A percentile compares a stretch with the other conserved stretches of the same genome.
Conservation (phyloP, 2,329 filamentous ascomycete species). For the Trichoderma lentiforme region DNA sequence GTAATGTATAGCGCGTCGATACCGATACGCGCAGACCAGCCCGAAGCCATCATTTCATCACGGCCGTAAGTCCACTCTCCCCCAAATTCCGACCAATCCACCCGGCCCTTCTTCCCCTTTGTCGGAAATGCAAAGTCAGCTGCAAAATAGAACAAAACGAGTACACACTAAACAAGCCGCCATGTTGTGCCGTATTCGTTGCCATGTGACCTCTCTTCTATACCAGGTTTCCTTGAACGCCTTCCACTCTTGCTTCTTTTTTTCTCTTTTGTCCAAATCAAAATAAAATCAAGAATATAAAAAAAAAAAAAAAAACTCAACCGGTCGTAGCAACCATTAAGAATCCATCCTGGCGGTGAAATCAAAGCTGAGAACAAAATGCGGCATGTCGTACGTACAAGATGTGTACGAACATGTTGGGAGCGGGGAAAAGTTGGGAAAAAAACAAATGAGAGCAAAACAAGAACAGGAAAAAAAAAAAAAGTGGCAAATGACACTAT, state of each 20-base stretch:
- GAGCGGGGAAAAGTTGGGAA: background rate
- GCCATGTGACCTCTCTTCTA: conserved; percentile 22
- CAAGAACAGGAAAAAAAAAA: conserved; percentile 15
- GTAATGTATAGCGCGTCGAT: background rate
- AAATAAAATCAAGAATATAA: conserved; percentile 17
- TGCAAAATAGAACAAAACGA: background rate
- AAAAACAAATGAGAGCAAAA: background rate
- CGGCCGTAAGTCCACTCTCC: background rate
- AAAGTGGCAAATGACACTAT: conserved; percentile 24
- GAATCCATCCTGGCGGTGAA: conserved; percentile 11
- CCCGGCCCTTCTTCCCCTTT: background rate
- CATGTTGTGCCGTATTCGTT: conserved; percentile 20
- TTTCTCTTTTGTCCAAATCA: conserved; percentile 14
- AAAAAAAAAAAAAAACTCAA: conserved; percentile 15
- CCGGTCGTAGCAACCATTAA: conserved; percentile 6
- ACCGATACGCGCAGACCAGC: background rate
- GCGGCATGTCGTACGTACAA: background rate
- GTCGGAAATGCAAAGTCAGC: conserved; percentile 6
- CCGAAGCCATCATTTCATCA: background rate
- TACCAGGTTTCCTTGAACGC: conserved; percentile 20
- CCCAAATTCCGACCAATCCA: background rate
- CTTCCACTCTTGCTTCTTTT: conserved; percentile 14
- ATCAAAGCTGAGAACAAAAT: background rate
- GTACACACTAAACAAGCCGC: conserved; percentile 14
- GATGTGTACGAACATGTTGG: background rate